These are phyloP conservation scores for Scenedesmus sp. DNA, from an alignment of 163 green algal genomes.

Conservation along the genomic window DNA sequence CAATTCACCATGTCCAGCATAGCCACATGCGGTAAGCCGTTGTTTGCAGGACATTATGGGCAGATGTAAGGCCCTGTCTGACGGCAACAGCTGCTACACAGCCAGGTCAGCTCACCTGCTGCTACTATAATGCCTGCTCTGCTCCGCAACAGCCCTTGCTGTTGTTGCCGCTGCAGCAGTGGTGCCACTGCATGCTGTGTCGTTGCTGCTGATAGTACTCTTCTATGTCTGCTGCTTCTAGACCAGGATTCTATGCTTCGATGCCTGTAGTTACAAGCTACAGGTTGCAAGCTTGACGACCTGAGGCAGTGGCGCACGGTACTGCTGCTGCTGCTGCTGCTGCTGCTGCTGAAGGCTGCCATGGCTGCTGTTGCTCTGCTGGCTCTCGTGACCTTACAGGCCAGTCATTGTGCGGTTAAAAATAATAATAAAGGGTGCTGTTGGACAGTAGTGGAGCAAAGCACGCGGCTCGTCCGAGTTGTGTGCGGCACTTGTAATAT, in stretches of 20 bases:
- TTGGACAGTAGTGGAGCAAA: not conserved
- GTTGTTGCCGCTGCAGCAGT: conserved; percentile 12
- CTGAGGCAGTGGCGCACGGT: not conserved
- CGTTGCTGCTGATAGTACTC: conserved; percentile 13
- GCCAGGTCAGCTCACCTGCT: conserved; percentile 4
- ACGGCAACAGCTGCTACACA: no score
- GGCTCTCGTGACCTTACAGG: not conserved
- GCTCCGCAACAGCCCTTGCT: not conserved
- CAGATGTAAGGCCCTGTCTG: no score
- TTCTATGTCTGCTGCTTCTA: not conserved
- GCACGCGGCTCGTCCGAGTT: not conserved
- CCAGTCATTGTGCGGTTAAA: not conserved
- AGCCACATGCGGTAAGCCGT: no score
- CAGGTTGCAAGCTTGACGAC: not conserved
- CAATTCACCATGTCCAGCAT: no score
- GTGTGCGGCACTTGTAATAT: not conserved
- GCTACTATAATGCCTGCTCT: conserved; percentile 28
- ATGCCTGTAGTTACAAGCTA: not conserved
- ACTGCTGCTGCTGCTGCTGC: conserved; percentile 17
- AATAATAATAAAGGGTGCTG: not conserved
- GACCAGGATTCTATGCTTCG: not conserved
- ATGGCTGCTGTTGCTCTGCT: not conserved
- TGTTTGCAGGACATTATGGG: no score
- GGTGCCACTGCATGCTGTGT: not conserved
- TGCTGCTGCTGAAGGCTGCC: not conserved